phyloP scores from a whole-genome alignment of 2,329 filamentous ascomycete genomes.

The Colletotrichum sp. region DNA sequence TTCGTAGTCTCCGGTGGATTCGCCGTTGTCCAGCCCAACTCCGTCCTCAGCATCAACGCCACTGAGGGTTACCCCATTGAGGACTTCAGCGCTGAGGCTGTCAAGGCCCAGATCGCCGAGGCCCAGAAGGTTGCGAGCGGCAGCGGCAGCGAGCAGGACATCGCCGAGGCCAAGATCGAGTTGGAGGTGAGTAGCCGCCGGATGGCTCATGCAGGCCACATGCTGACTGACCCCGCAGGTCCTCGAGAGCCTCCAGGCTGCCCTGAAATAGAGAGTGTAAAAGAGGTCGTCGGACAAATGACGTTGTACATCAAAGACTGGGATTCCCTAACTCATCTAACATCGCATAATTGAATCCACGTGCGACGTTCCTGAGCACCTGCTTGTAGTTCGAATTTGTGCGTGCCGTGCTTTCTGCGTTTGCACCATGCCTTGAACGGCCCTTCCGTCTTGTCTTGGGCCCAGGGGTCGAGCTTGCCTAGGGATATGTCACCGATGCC shows the following conservation, averaged over 20 bases:
- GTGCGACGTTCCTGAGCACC: conserved; percentile 18
- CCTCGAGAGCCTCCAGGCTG: conserved; percentile 81
- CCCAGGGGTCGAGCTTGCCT: neutral
- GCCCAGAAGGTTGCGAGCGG: conserved; percentile 94
- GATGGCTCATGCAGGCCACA: neutral
- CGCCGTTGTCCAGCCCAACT: conserved; percentile 95
- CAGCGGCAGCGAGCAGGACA: conserved; percentile 92
- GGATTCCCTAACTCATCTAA: conserved; percentile 23
- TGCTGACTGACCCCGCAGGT: conserved; percentile 60
- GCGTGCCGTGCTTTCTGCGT: neutral
- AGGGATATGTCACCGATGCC: neutral
- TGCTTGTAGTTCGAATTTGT: neutral
- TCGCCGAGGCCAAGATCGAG: conserved; percentile 99
- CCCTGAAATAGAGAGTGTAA: conserved; percentile 74
- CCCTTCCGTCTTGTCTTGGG: neutral
- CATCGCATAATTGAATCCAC: conserved; percentile 23
- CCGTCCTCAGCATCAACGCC: conserved; percentile 95
- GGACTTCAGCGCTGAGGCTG: conserved; percentile 92
- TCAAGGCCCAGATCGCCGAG: conserved; percentile 89
- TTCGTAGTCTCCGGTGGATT: conserved; percentile 89
- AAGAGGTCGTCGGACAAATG: conserved; percentile 33
- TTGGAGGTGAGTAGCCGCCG: conserved; percentile 72
- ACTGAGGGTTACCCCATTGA: conserved; percentile 94
- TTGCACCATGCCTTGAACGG: neutral
- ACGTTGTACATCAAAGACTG: conserved; percentile 45